Conservation (phyloP, 345 rosid species). For the Acer yangbiense region DNA sequence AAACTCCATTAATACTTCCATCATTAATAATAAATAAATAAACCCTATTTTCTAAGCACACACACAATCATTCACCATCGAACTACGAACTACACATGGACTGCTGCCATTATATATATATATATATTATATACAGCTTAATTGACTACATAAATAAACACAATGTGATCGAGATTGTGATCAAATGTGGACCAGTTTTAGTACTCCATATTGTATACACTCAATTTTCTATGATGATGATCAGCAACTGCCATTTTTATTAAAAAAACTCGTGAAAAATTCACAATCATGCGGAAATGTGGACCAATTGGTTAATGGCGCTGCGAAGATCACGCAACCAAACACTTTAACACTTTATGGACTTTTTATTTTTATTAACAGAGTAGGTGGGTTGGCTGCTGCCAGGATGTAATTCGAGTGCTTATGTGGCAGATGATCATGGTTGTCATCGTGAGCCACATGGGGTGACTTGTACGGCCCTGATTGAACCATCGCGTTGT, state of each 20-base stretch:
- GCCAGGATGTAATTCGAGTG: conserved; percentile 9
- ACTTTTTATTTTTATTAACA: not conserved
- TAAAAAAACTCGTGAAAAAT: not conserved
- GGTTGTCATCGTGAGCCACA: conserved; percentile 15
- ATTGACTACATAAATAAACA: not conserved
- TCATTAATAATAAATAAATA: not conserved
- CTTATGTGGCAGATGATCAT: conserved; percentile 3
- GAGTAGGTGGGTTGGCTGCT: not conserved
- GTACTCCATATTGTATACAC: not conserved
- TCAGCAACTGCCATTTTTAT: not conserved
- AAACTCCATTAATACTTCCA: not conserved
- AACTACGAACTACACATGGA: not conserved
- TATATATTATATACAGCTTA: no score
- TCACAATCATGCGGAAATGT: not conserved
- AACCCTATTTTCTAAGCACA: not conserved
- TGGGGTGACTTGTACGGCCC: not conserved
- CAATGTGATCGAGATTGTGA: not conserved
- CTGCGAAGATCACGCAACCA: conserved; percentile 16
- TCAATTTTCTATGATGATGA: not conserved
- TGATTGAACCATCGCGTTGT: not conserved
- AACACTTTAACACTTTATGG: not conserved
- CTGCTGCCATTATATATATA: not conserved
- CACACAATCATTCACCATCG: not conserved
- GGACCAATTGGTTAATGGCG: conserved; percentile 10
- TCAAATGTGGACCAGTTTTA: conserved; percentile 20